Evolutionary conservation across 257 asterid species (phyloP).

Genomic region (Solanum pimpinellifolium): DNA sequence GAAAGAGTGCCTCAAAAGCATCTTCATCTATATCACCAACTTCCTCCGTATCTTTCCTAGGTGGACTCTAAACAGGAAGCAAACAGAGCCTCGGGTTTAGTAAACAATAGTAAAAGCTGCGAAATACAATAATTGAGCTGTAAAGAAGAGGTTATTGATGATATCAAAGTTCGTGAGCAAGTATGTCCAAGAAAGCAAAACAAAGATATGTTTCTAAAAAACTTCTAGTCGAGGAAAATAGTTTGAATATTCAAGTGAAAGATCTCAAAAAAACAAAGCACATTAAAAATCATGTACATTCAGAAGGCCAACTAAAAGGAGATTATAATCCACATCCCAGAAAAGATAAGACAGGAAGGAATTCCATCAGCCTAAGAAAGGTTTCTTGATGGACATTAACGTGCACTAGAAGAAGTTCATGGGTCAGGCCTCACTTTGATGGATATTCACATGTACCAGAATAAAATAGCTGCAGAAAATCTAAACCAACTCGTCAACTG

Average conservation of each 20-base stretch:
- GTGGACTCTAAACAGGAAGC: constrained; percentile 21
- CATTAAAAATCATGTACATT: not conserved
- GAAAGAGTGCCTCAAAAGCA: constrained; percentile 90
- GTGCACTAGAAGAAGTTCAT: not conserved
- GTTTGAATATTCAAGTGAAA: not conserved
- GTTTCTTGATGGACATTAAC: not conserved
- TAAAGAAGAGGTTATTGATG: not conserved
- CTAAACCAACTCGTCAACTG: not conserved
- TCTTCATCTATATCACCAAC: constrained; percentile 64
- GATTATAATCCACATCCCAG: not conserved
- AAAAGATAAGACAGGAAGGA: not conserved
- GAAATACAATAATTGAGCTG: not conserved
- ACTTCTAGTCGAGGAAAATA: not conserved
- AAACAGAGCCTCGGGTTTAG: not conserved
- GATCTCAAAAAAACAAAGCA: not conserved
- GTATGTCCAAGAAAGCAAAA: not conserved
- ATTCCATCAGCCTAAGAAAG: not conserved
- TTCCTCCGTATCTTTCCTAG: constrained; percentile 17
- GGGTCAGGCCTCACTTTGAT: not conserved
- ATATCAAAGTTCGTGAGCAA: not conserved
- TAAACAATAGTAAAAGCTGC: not conserved
- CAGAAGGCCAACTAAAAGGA: not conserved
- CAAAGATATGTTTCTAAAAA: not conserved
- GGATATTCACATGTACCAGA: not conserved
- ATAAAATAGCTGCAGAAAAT: not conserved